Evolutionary conservation across 2,329 filamentous ascomycete species (phyloP), one percentile per base, ranked within the genome.

Genomic region (Fusarium xyrophilum): DNA sequence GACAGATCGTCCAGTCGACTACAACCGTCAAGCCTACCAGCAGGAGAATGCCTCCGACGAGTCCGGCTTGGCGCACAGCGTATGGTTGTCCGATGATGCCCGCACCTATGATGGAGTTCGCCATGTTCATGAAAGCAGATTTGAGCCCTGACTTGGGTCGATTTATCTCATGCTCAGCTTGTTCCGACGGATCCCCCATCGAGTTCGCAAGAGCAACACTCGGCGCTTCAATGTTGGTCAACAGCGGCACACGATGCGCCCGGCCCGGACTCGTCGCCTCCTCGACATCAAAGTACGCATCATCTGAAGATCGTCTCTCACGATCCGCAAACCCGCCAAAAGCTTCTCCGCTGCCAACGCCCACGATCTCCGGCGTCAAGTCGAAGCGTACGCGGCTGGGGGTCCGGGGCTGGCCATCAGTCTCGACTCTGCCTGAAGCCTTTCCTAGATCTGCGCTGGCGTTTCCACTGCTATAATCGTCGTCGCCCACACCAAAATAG

Each of bases 111-210:
- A 99, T 99, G 74, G 92, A 96, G 82, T 99, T 99, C 67, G 96
- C 95, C 96, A 99, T 99, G 81, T 99, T 99, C 93, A 98, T 97
- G 73, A 99, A 98, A 6, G 96, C 95, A 77, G 91, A 93, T 66
- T 87, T 85, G 81, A 98, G 85, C 8, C 91, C 91, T 60, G 93
- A 97, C 81, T 95, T 95, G 47, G 95, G 93, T 59, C 94, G 86
- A 40, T 76, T 75, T 58, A 84, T 82, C 76, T 89, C 86, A 35
- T 82, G 80, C 72, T 85, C 83, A 8, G 83, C 84, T 79, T 83
- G 84, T 42, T 81, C 72, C 28, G 72, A 72, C 8, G 68, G 67
- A 56, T 76, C 73, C 68, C 80, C 80, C 73, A 78, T 78, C 9
- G 78, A 70, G 79, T 90, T 81, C 84, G 85, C 92, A 48, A 97